phyloP scores from a whole-genome alignment of 169 alveolate species.

The Eimeria falciformis region DNA sequence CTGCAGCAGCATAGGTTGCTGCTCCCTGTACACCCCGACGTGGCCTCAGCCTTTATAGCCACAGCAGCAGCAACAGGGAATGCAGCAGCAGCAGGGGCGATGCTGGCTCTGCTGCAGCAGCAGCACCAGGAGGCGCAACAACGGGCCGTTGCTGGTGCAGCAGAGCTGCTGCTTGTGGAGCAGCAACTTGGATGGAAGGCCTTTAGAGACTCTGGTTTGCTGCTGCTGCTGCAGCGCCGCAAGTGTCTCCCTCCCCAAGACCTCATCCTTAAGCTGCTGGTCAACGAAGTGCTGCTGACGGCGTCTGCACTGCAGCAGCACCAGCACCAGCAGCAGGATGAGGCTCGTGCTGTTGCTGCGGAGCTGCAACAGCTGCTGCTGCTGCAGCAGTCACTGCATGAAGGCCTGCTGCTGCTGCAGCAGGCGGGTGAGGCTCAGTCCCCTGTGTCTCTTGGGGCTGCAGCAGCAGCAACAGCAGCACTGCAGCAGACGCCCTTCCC shows the following conservation, averaged over 20 bases:
- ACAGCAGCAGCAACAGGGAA: not conserved
- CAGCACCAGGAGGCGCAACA: conserved; percentile 2
- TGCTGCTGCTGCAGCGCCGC: conserved; percentile 61
- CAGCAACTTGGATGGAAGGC: conserved; percentile 15
- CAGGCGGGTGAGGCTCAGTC: not conserved
- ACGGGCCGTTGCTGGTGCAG: not conserved
- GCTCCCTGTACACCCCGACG: conserved; percentile 45
- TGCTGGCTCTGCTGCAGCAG: conserved; percentile 2
- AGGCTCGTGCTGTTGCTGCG: not conserved
- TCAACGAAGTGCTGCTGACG: conserved; percentile 27
- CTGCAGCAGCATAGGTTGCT: conserved; percentile 38
- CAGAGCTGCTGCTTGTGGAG: not conserved
- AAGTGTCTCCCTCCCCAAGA: conserved; percentile 11
- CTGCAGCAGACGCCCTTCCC: conserved; percentile 33
- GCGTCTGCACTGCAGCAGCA: not conserved
- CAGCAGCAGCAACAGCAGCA: conserved; percentile 18
- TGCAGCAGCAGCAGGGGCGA: not conserved
- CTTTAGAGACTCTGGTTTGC: conserved; percentile 24
- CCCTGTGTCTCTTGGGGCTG: not conserved
- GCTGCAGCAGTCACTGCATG: conserved; percentile 38
- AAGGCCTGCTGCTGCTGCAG: conserved; percentile 39
- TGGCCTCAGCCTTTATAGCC: conserved; percentile 16
- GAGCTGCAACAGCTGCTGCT: conserved; percentile 43
- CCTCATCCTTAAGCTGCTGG: conserved; percentile 3
- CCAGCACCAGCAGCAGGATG: conserved; percentile 29